Base-by-base conservation (phyloP, 805 yeast species). In the Lipomyces sp. region DNA sequence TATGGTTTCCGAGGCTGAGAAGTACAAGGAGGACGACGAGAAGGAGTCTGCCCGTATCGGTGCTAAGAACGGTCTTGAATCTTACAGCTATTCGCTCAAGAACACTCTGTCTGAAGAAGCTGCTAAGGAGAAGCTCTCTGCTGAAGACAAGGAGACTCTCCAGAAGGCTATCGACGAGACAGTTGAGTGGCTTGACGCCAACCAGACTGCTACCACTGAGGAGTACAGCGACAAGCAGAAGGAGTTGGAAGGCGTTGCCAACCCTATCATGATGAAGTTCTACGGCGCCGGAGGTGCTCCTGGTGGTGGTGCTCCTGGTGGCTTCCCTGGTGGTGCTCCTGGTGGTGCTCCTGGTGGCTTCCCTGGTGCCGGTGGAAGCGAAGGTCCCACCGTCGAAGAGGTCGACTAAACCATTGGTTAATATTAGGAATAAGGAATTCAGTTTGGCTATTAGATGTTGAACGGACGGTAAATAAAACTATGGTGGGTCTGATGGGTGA, bases 1-100 rank as follows among this genome's bases (percentile, higher is more conserved):
- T 83, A 93, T 93, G 98, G 97, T 94, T 71, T 83, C 90, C 72
- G 98, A 94, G 82, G 98, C 98, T 76, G 98, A 94, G 85, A 93
- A 92, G 85, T 93, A 83, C 87, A 92, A 90, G 86, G 97, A 90
- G 74, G 97, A 93, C 82, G 97, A 93, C 82, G 98, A 92, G 82
- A 86, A 87, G 84, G 97, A 93, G 86, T 90, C 97, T 77, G 80
- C 87, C 73, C 92, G 98, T 85, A 88, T 93, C 75, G 91, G 86
- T 78, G 92, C 96, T 81, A 92, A 92, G 92, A 94, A 93, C 83
- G 93, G 89, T 76, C 87, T 94, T 78, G 98, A 93, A 86, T 90
- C 97, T 53, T 94, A 92, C 81, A 90, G 97, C 73, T 93, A 91
- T 88, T 89, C 95, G 61, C 86, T 93, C 80, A 93, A 92, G 89